Percentiles rank a stretch among this genome's conserved stretches.
phyloP scores from a whole-genome alignment of 2,329 filamentous ascomycete species.

The Xylaria sp. region DNA sequence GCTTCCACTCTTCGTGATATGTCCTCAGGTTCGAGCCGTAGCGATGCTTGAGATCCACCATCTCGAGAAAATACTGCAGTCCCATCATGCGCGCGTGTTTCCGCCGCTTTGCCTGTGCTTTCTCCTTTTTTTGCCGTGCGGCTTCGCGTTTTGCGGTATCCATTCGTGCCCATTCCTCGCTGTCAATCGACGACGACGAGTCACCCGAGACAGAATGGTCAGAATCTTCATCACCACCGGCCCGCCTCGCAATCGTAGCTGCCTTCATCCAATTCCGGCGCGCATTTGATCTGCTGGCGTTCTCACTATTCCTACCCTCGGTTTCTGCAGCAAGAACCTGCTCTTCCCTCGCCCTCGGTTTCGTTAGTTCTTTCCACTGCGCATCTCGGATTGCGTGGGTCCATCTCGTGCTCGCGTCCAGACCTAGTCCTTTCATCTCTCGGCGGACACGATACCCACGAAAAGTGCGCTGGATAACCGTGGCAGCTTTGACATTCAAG shows the following conservation, averaged over 20 bases:
- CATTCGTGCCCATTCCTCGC: conserved; percentile 43
- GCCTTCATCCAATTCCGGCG: conserved; percentile 80
- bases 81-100: conserved; percentile 83
- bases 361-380: conserved; percentile 62
- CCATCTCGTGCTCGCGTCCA: conserved; percentile 79
- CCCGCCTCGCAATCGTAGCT: conserved; percentile 74
- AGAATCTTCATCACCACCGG: conserved; percentile 71
- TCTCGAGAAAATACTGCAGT: conserved; percentile 83
- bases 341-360: conserved; percentile 53
- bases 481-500: conserved; percentile 58
- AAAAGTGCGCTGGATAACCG: conserved; percentile 75
- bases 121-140: conserved; percentile 53
- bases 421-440: conserved; percentile 73
- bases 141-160: conserved; percentile 53
- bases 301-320: conserved; percentile 33
- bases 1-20: conserved; percentile 89
- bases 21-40: conserved; percentile 84
- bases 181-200: conserved; percentile 44
- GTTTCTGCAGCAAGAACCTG: conserved; percentile 28
- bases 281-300: conserved; percentile 55
- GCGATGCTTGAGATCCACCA: conserved; percentile 87
- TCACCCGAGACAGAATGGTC: conserved; percentile 57
- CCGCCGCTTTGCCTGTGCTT: conserved; percentile 66
- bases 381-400: conserved; percentile 70
- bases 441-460: conserved; percentile 79